Evolutionary conservation across 768 basidiomycete genomes (phyloP).

Genomic region (Mycena rosella): DNA sequence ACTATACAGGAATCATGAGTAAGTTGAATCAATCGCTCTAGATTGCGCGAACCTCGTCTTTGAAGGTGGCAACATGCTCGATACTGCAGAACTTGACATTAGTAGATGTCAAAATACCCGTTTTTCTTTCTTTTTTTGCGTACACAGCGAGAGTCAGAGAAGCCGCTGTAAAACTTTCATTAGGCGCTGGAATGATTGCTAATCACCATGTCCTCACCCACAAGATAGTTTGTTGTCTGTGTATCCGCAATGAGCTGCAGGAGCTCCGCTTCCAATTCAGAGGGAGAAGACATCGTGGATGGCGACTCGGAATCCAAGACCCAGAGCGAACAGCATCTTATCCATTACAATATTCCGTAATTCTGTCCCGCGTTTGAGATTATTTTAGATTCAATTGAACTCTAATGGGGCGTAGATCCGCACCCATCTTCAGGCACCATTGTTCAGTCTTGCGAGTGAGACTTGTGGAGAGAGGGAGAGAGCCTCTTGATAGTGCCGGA

Average conservation of each 20-base stretch:
- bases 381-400: background rate
- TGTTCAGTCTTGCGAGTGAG: too few species aligned
- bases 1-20: background rate
- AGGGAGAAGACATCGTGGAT: constrained; percentile 1
- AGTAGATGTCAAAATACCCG: background rate
- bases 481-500: too few species aligned
- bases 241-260: constrained; percentile 7
- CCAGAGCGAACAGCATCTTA: background rate
- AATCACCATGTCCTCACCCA: background rate
- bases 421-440: too few species aligned
- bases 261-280: background rate
- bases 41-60: background rate
- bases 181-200: background rate
- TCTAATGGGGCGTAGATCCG: too few species aligned
- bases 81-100: background rate
- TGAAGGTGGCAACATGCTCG: background rate
- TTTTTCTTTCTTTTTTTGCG: background rate
- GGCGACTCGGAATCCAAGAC: background rate
- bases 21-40: background rate
- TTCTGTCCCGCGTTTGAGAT: background rate
- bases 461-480: too few species aligned
- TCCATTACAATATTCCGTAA: background rate
- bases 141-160: constrained; percentile 8
- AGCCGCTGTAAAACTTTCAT: background rate
- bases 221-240: constrained; percentile 4